Evolutionary conservation across 371 early-diverging fungal genomes (phyloP).

Genomic region (Mucor piriformis): DNA sequence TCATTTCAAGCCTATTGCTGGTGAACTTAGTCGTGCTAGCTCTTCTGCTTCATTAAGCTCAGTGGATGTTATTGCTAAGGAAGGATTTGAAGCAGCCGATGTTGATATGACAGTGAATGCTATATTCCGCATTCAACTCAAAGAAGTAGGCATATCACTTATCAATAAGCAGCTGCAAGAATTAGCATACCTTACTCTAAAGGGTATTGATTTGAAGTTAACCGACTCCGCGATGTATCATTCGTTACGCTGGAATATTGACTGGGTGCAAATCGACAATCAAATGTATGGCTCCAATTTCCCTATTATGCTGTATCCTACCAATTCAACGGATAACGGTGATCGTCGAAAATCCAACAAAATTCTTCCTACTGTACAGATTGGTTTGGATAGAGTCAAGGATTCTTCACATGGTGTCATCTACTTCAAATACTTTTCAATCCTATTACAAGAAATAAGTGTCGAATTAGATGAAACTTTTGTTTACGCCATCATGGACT

Average conservation of each 20-base stretch:
- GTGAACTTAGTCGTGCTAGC: background rate
- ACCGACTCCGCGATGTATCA: conserved; percentile 79
- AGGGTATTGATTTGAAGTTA: conserved; percentile 72
- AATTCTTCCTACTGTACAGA: conserved; percentile 64
- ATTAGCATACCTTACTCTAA: conserved; percentile 80
- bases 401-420: conserved; percentile 88
- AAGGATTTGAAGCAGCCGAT: conserved; percentile 64
- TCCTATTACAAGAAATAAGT: conserved; percentile 90
- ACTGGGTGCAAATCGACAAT: conserved; percentile 96
- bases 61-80: conserved; percentile 29
- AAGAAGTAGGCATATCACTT: conserved; percentile 90
- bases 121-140: conserved; percentile 72
- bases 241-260: conserved; percentile 72
- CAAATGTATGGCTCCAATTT: conserved; percentile 82
- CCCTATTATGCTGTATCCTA: conserved; percentile 93
- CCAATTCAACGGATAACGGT: conserved; percentile 71
- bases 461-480: conserved; percentile 93
- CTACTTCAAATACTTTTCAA: conserved; percentile 89
- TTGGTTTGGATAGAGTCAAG: conserved; percentile 75
- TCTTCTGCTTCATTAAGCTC: conserved; percentile 27
- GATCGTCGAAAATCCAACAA: conserved; percentile 42
- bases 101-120: conserved; percentile 61
- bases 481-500: conserved; percentile 82
- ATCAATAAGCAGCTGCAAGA: conserved; percentile 77
- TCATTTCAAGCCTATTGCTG: conserved; percentile 53